Percentiles rank a stretch among this genome's conserved stretches.
These are phyloP conservation scores for Fusarium nodosum DNA, from an alignment of 2,329 filamentous ascomycete genomes.

Conservation along the genomic window DNA sequence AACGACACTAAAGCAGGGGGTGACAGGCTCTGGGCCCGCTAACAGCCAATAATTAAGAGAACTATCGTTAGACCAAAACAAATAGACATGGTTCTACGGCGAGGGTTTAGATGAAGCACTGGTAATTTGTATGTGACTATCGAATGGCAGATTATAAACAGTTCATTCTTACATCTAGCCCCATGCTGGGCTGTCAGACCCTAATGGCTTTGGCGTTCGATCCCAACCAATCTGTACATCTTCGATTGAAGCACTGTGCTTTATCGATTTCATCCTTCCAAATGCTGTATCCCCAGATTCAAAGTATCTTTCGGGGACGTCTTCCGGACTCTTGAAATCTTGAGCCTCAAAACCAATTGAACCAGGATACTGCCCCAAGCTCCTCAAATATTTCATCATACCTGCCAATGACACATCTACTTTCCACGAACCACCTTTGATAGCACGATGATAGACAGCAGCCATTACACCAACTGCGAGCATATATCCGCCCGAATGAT, in stretches of 20 bases:
- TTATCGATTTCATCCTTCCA: slow-evolving; percentile 62
- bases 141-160: not conserved
- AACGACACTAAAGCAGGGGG: not conserved
- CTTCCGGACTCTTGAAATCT: slow-evolving; percentile 50
- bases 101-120: not conserved
- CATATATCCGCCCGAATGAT: slow-evolving; percentile 68
- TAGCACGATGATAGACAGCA: slow-evolving; percentile 63
- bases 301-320: slow-evolving; percentile 55
- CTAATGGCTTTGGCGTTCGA: slow-evolving; percentile 64
- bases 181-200: slow-evolving; percentile 62
- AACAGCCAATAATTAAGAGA: not conserved
- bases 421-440: slow-evolving; percentile 62
- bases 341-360: slow-evolving; percentile 58
- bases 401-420: slow-evolving; percentile 69
- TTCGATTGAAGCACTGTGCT: slow-evolving; percentile 62
- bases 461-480: slow-evolving; percentile 66
- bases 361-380: slow-evolving; percentile 64
- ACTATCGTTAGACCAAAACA: not conserved
- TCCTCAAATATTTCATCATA: slow-evolving; percentile 68
- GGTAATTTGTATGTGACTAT: not conserved
- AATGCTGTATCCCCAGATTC: slow-evolving; percentile 62
- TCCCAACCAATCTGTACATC: slow-evolving; percentile 63
- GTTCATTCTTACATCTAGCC: not conserved
- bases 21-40: not conserved
- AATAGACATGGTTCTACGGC: not conserved